Evolutionary conservation across 1,139 yeast species (phyloP), one percentile per base, ranked within the genome.

Genomic region (Magnusiomyces suaveolens): DNA sequence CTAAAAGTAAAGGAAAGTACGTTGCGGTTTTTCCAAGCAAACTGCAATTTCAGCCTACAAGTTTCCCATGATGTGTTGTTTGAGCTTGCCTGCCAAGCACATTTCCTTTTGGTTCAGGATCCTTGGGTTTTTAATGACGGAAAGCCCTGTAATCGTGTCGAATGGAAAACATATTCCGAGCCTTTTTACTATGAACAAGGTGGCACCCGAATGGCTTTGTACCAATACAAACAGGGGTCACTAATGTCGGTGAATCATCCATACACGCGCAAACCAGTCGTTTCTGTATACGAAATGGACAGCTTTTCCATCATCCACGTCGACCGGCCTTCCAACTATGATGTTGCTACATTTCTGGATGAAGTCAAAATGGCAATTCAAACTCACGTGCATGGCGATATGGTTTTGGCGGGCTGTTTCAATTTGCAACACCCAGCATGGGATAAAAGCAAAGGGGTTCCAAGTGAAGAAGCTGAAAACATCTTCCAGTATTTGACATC

Each of bases 311-410:
- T 46, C 16, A 46, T 46, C 25, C 49, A 46, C 14, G 39, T 46
- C n/a, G 49, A 46, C 39, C 21, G 49, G 20, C 49, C 49, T 12
- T 46, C 49, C 8, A 26, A 32, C 38, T n/a, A 20, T n/a, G 38
- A 29, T 25, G 41, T 46, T 18, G 18, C 8, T 23, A 25, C 26
- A 4, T 20, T 14, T 20, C 49, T 46, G 16, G 25, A 46, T 6
- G 39, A 46, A 2, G n/a, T 46, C 21, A 23, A 25, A 10, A n/a
- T n/a, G n/a, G n/a, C n/a, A n/a, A n/a, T n/a, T n/a, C n/a, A n/a
- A n/a, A 25, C 18, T 3, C 23, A 43, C 14, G 18, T n/a, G n/a
- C n/a, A n/a, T n/a, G n/a, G n/a, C n/a, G n/a, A n/a, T n/a, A 26
- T 46, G 6, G n/a, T 46, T 32, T 20, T 46, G 18, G 38, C 49